A percentile compares a stretch with the other conserved stretches of the same genome.
Conservation (phyloP, 2,329 filamentous ascomycete genomes). For the Allantophomopsis cytisporea region DNA sequence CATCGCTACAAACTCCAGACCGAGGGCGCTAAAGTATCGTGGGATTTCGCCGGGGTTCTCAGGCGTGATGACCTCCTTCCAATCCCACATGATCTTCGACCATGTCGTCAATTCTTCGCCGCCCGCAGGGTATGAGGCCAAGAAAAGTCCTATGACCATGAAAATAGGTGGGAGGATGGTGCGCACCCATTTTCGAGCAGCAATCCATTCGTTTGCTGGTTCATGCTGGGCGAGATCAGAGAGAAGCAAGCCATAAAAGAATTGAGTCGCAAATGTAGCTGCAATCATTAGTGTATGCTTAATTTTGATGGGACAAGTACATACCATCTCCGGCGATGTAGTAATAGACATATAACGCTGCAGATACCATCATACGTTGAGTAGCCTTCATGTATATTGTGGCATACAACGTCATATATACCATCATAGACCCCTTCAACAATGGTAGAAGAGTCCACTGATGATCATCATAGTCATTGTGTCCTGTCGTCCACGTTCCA, state of each 20-base stretch:
- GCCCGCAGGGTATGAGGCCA: slow-evolving; percentile 41
- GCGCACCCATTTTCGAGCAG: background rate
- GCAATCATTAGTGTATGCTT: background rate
- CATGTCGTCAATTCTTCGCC: slow-evolving; percentile 34
- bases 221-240: slow-evolving; percentile 37
- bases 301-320: slow-evolving; percentile 2
- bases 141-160: slow-evolving; percentile 32
- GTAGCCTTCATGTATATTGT: slow-evolving; percentile 32
- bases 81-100: slow-evolving; percentile 27
- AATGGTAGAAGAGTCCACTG: slow-evolving; percentile 44
- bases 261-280: slow-evolving; percentile 35
- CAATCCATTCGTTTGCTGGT: slow-evolving; percentile 21
- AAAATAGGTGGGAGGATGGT: slow-evolving; percentile 28
- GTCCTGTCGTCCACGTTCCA: slow-evolving; percentile 35
- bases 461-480: slow-evolving; percentile 39
- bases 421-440: slow-evolving; percentile 37
- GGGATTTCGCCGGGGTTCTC: slow-evolving; percentile 28
- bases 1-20: slow-evolving; percentile 29
- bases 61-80: slow-evolving; percentile 26
- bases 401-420: slow-evolving; percentile 37
- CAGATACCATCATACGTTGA: slow-evolving; percentile 32
- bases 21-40: slow-evolving; percentile 29
- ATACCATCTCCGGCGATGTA: slow-evolving; percentile 15
- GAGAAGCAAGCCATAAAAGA: slow-evolving; percentile 43
- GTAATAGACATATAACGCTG: slow-evolving; percentile 33